Evolutionary conservation across 495 filamentous ascomycete genomes (phyloP).

Genomic region (Penicillium soppii): DNA sequence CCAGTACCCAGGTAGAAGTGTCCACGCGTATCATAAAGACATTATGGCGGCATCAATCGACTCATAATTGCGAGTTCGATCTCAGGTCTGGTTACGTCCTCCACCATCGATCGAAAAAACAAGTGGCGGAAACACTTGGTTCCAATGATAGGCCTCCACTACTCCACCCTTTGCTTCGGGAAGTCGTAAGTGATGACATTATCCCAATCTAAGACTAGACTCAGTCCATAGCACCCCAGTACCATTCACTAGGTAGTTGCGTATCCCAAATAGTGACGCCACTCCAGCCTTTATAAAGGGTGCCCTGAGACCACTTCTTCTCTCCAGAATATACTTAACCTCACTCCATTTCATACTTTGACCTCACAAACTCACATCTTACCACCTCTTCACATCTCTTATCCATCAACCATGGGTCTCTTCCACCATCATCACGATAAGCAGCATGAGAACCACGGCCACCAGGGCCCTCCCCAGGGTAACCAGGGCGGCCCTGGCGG

Average conservation of each 20-base stretch:
- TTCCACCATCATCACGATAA: conserved; percentile 1
- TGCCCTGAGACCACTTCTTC: background rate
- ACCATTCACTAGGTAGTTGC: background rate
- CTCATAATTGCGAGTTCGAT: background rate
- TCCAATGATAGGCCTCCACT: background rate
- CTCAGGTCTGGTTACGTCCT: background rate
- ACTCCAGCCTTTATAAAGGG: background rate
- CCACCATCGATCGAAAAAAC: background rate
- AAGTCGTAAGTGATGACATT: conserved; percentile 1
- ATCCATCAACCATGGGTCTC: background rate
- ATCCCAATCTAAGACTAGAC: background rate
- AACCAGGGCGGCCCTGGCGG: background rate
- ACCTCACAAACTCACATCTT: background rate
- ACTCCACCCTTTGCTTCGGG: background rate
- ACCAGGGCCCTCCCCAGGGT: background rate
- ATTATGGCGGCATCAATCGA: background rate
- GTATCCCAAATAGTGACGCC: background rate
- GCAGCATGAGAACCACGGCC: background rate
- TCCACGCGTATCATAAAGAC: background rate
- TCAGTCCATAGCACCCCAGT: background rate
- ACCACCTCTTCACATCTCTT: background rate
- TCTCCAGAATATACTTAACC: background rate
- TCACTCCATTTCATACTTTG: background rate
- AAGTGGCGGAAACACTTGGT: background rate
- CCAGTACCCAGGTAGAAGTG: no score